Evolutionary conservation across 192 early-diverging fungal species (phyloP), one percentile per base, ranked within the genome.

Genomic region (Dispira parvispora): DNA sequence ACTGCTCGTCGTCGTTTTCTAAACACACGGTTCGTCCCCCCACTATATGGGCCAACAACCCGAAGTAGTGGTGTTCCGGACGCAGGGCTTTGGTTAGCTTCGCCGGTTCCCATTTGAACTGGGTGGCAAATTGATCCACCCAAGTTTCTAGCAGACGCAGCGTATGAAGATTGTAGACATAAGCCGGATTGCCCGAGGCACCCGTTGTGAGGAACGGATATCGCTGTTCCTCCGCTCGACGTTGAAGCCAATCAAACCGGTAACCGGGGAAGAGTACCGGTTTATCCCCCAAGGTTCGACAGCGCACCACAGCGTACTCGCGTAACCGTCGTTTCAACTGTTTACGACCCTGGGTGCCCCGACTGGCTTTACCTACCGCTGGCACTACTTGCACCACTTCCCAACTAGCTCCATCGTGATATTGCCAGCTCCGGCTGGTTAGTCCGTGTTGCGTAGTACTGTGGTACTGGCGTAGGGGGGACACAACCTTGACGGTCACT

Each of bases 401-500:
- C 57, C 57, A 60, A 28, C 57, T 60, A 21, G 27, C 42, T 5
- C 57, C 57, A 21, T 60, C 57, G 57, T 60, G 57, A 21, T 60
- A 3, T 2, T 18, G 21, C 57, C 57, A 60, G 42, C 32, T 42
- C 14, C 57, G 26, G 16, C 57, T 60, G 10, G 13, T 28, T 10
- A 60, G 21, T 12, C 32, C 57, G 16, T 43, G 32, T 2, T 27
- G 57, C 2, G 18, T 18, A 28, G 57, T 43, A 16, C 18, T 4
- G 18, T 60, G 38, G 21, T 60, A 60, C 32, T 12, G 25, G 32
- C 18, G 16, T 6, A 43, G 57, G 9, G 11, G 25, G 16, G 25
- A 18, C 13, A 96, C 94, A 25, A 94, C 88, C 38, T 69, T 69
- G 53, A 88, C 78, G 63, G 83, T 84, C 45, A 87, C 64, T 44